Conservation (phyloP, 352 stramenopile genomes). For the Phytophthora fragariae region DNA sequence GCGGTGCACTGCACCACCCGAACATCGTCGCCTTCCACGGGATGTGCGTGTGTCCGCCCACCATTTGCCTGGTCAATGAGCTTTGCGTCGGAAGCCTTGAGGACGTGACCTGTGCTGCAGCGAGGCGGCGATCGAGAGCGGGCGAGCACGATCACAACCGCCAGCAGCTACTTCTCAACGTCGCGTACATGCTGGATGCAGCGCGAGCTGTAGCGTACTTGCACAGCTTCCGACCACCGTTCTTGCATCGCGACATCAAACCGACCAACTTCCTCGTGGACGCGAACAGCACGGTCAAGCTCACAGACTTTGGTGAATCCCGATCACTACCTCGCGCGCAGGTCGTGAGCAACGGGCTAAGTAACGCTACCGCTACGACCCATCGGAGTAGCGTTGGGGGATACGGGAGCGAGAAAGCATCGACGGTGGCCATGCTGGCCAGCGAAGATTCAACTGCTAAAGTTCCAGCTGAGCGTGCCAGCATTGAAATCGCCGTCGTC, state of each 20-base stretch:
- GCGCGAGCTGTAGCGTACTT: slow-evolving; percentile 74
- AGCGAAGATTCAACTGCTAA: slow-evolving; percentile 25
- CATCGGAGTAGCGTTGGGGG: slow-evolving; percentile 20
- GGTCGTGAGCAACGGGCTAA: slow-evolving; percentile 38
- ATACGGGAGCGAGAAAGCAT: slow-evolving; percentile 32
- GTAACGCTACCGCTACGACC: background rate
- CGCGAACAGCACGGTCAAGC: slow-evolving; percentile 59
- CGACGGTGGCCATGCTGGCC: slow-evolving; percentile 37
- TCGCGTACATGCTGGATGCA: slow-evolving; percentile 73
- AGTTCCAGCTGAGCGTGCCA: slow-evolving; percentile 18
- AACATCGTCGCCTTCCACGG: slow-evolving; percentile 75
- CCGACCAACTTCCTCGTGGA: slow-evolving; percentile 80
- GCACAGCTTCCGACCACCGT: slow-evolving; percentile 76
- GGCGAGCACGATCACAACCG: slow-evolving; percentile 47
- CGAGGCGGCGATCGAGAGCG: slow-evolving; percentile 31
- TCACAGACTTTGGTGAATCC: slow-evolving; percentile 81
- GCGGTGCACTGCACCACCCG: slow-evolving; percentile 60
- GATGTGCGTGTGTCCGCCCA: slow-evolving; percentile 70
- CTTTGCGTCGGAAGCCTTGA: slow-evolving; percentile 70
- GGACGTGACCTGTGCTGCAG: slow-evolving; percentile 54
- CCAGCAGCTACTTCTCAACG: slow-evolving; percentile 64
- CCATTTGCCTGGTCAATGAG: slow-evolving; percentile 75
- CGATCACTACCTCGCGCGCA: slow-evolving; percentile 50
- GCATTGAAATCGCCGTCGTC: slow-evolving; percentile 44
- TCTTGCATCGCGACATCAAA: slow-evolving; percentile 85